Conservation (phyloP, 2,329 filamentous ascomycete species). For the Zymoseptoria ardabiliae region DNA sequence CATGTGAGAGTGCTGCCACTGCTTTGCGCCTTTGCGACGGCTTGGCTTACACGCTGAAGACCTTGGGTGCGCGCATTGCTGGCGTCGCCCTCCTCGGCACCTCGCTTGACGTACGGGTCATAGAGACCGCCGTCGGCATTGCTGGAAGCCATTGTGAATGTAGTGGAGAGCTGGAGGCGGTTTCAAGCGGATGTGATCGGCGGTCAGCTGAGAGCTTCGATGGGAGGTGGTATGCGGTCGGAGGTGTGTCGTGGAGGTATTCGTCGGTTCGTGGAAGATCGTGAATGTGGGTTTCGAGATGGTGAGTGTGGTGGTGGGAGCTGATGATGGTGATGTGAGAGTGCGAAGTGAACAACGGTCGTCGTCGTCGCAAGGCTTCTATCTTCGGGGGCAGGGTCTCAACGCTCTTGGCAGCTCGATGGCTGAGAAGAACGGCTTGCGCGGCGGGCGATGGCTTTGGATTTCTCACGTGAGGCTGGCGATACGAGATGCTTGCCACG, state of each 20-base stretch:
- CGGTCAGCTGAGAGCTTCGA: neutral
- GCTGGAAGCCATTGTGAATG: slow-evolving; percentile 12
- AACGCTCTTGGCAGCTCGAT: neutral
- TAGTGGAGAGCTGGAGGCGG: slow-evolving; percentile 2
- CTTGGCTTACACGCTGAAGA: slow-evolving; percentile 16
- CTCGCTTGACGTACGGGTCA: slow-evolving; percentile 23
- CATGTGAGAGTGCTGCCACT: neutral
- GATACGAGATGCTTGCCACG: neutral
- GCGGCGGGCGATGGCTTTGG: neutral
- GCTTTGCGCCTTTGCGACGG: neutral
- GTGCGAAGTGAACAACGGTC: neutral
- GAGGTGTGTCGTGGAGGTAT: neutral
- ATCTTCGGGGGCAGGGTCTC: neutral
- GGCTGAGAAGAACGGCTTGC: neutral
- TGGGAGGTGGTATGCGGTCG: neutral
- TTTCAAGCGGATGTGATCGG: slow-evolving; percentile 3
- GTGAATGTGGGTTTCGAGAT: neutral
- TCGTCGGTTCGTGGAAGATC: neutral
- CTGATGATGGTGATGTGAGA: neutral
- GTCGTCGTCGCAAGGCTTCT: neutral
- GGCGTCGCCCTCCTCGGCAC: slow-evolving; percentile 13
- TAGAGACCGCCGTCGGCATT: slow-evolving; percentile 18
- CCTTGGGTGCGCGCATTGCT: slow-evolving; percentile 19
- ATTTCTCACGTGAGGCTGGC: neutral
- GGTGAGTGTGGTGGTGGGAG: slow-evolving; percentile 1